A percentile compares a stretch with the other conserved stretches of the same genome.
These are phyloP conservation scores for Xylariaceae sp. DNA, from an alignment of 2,329 filamentous ascomycete genomes.

Conservation along the genomic window DNA sequence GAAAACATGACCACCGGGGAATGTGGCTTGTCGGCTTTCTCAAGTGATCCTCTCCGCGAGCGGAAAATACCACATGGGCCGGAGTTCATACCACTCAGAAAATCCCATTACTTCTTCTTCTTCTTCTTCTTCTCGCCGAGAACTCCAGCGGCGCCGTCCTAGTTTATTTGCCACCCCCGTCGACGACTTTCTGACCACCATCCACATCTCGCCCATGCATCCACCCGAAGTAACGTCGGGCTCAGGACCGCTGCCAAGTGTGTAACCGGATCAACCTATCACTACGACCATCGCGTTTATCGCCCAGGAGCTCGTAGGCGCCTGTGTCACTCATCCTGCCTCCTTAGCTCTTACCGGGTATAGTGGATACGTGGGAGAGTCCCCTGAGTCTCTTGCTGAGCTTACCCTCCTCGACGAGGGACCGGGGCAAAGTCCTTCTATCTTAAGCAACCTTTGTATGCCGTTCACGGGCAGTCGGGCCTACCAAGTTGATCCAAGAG, in stretches of 20 bases:
- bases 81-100: not conserved
- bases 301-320: not conserved
- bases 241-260: not conserved
- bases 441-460: not conserved
- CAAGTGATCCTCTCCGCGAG: not conserved
- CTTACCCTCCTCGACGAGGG: not conserved
- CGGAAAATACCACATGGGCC: not conserved
- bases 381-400: not conserved
- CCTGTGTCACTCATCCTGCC: conserved; percentile 1
- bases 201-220: not conserved
- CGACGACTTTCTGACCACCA: conserved; percentile 4
- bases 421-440: not conserved
- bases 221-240: not conserved
- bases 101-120: not conserved
- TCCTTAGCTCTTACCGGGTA: conserved; percentile 4
- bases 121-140: no score
- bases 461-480: not conserved
- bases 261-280: conserved; percentile 5
- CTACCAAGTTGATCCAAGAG: not conserved
- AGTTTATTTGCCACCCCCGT: not conserved
- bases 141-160: no score
- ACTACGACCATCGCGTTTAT: not conserved
- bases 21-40: not conserved
- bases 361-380: not conserved
- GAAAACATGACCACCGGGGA: not conserved